Evolutionary conservation across 345 rosid genomes (phyloP), one percentile per base, ranked within the genome.

Genomic region (Turritis glabra): DNA sequence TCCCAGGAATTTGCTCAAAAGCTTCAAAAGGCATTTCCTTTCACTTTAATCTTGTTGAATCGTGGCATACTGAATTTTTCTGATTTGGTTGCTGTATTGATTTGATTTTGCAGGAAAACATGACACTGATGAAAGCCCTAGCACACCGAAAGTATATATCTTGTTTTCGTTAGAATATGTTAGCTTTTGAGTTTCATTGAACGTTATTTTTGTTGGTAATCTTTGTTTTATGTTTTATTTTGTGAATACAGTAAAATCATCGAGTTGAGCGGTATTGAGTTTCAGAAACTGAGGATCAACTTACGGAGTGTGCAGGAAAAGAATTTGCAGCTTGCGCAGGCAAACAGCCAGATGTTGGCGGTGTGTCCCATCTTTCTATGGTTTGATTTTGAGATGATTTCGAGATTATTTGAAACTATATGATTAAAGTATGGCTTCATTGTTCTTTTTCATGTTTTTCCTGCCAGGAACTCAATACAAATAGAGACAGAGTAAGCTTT

Each of bases 391-490:
- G 8, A 64, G 69, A 58, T 76, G 74, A 9, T 46, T 38, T 30
- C 29, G 25, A 17, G 25, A 57, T 38, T 46, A 1, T 68, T 59
- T 52, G 30, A 37, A 50, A 64, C 37, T 37, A 3, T 72, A 5
- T 71, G 56, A 41, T 72, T 32, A 17, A 48, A 51, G 60, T 51
- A 15, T 23, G 44, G 23, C 29, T 22, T 55, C 76, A 22, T 22
- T 48, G 64, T 64, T 26, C 15, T 66, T 77, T 74, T 78, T 37
- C 47, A 18, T 64, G 50, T 56, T 61, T 76, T 51, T 50, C 71
- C 21, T 73, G 80, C 78, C 91, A 86, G 96, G 96, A 90, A 64
- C 87, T 88, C 68, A 90, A 88, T 81, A 71, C 82, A 55, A 84
- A 74, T 65, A 88, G 80, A 82, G 96, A 88, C 72, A 83, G 58